A percentile compares a stretch with the other conserved stretches of the same genome.
Evolutionary conservation across 176 grass and related monocot species (phyloP).

Genomic region (Cenchrus purpureus): DNA sequence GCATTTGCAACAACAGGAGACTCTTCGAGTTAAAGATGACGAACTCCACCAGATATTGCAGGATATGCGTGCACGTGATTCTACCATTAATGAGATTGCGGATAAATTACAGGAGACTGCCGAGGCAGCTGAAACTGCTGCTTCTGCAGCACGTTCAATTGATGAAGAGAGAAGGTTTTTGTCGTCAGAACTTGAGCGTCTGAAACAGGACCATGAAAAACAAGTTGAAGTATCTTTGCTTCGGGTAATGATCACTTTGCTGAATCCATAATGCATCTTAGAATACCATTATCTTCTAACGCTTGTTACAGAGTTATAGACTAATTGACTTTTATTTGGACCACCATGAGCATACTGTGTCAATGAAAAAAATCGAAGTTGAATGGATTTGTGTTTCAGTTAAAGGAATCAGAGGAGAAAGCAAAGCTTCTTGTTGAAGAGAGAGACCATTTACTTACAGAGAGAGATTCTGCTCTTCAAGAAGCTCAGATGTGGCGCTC

Average conservation of each 20-base stretch:
- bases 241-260: constrained; percentile 61
- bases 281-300: not conserved
- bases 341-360: not conserved
- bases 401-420: constrained; percentile 77
- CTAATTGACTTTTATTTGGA: not conserved
- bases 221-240: constrained; percentile 58
- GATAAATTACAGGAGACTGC: constrained; percentile 90
- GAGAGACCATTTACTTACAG: constrained; percentile 69
- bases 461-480: constrained; percentile 87
- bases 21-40: constrained; percentile 90
- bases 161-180: constrained; percentile 83
- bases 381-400: constrained; percentile 49
- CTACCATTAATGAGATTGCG: constrained; percentile 78
- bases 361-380: not conserved
- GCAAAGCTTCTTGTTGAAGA: constrained; percentile 63
- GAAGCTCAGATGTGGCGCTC: constrained; percentile 85
- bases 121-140: constrained; percentile 83
- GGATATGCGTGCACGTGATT: constrained; percentile 79
- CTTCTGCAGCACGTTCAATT: constrained; percentile 81
- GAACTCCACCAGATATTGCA: constrained; percentile 83
- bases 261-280: constrained; percentile 21
- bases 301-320: constrained; percentile 9
- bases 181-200: constrained; percentile 59
- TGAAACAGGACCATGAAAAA: constrained; percentile 71
- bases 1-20: constrained; percentile 62